Conservation (phyloP, 805 yeast genomes). For the Monosporozyma solicola region DNA sequence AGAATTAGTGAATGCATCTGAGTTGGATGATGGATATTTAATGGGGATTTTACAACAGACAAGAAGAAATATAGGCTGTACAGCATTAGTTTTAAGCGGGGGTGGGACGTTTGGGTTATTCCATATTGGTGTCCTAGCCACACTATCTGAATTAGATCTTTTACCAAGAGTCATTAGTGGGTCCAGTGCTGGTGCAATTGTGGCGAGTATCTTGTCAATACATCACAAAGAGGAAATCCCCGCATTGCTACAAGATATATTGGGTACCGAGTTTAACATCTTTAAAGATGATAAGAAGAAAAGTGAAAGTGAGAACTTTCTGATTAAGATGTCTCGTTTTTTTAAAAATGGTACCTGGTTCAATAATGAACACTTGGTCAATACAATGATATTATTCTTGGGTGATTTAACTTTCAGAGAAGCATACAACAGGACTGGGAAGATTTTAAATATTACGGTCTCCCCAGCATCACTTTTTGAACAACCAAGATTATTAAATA, state of each 20-base stretch:
- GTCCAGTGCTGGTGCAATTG: slow-evolving; percentile 88
- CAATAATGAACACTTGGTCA: slow-evolving; percentile 60
- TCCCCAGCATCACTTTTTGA: slow-evolving; percentile 85
- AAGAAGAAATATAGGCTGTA: slow-evolving; percentile 81
- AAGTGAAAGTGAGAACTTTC: slow-evolving; percentile 42
- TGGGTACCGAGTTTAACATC: slow-evolving; percentile 38
- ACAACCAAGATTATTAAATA: slow-evolving; percentile 73
- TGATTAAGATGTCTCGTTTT: slow-evolving; percentile 45
- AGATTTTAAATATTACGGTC: slow-evolving; percentile 83
- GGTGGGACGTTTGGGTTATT: slow-evolving; percentile 90
- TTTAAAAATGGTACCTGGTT: slow-evolving; percentile 83
- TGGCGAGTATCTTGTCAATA: slow-evolving; percentile 80
- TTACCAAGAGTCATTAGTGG: slow-evolving; percentile 86
- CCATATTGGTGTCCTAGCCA: slow-evolving; percentile 82
- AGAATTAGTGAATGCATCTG: slow-evolving; percentile 15
- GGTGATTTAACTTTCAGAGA: slow-evolving; percentile 90
- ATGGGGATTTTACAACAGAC: slow-evolving; percentile 77
- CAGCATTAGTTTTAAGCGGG: slow-evolving; percentile 85
- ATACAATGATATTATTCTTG: slow-evolving; percentile 63
- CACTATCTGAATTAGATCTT: slow-evolving; percentile 60
- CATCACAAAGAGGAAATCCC: slow-evolving; percentile 65
- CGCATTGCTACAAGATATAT: slow-evolving; percentile 39
- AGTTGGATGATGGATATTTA: slow-evolving; percentile 56
- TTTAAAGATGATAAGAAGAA: slow-evolving; percentile 46
- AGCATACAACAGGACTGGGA: slow-evolving; percentile 86